Base-by-base conservation (phyloP, 768 basidiomycete genomes). In the Botryobasidium botryosum region DNA sequence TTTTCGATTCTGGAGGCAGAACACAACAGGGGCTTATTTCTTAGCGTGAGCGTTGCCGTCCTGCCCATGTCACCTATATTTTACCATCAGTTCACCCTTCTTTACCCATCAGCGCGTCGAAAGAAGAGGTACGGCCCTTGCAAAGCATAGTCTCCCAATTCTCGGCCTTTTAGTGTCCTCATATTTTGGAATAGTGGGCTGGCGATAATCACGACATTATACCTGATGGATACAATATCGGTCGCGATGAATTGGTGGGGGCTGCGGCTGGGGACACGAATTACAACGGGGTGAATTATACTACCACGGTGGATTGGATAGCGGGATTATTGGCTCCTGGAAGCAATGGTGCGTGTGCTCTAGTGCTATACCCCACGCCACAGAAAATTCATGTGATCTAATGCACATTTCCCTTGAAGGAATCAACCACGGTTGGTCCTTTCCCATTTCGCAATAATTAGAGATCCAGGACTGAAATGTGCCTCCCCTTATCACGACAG, bases 1-100 rank as follows among this genome's bases (percentile, higher is more conserved):
- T 56, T 74, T 88, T 56, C 72, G 88, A 35, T 90, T 88, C 59
- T 91, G 86, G 86, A 59, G 68, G 4, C 88, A 91, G 62, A 68
- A 82, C 47, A 85, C 84, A 0, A 50, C 62, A 10, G 24, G 58
- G 2, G 77, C 65, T 5, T 65, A 83, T 53, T 85, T 85, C 55
- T 65, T 86, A 65, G 84, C 78, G n/a, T 47, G 21, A 35, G 43
- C n/a, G n/a, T n/a, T n/a, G n/a, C n/a, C n/a, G n/a, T n/a, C n/a
- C n/a, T n/a, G 31, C 31, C 17, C 17, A 8, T 33, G 31, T 33
- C 17, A 17, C 8, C 10, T 8, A 33, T 17, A 33, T 23, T 50
- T 36, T 23, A 8, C 17, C 17, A 8, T 33, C 17, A 17, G 10
- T 8, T 33, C 31, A 33, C 17, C 10, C 8, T 33, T 8, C 17